Base-by-base conservation (phyloP, 2,329 filamentous ascomycete species). In the Aspergillus sojae region DNA sequence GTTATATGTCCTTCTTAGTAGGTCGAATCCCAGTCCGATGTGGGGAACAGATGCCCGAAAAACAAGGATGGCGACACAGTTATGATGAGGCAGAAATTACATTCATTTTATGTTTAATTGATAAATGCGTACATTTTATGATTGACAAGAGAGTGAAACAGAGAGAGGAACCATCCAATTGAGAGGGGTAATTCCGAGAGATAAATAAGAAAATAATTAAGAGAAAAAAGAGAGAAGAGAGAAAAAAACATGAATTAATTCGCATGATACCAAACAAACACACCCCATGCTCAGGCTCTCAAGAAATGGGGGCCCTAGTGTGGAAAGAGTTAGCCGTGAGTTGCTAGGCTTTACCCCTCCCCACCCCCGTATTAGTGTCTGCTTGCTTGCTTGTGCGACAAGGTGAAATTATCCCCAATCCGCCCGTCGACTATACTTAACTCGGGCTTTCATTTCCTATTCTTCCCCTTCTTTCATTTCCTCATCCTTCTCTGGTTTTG, bases 331-430 rank as follows among this genome's bases (percentile, higher is more conserved):
- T 60, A 28, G 30, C 30, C 57, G 34, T 59, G 57, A 26, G 45
- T 28, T 34, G 53, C 57, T 50, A 46, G 21, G 26, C 30, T 55
- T 66, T 68, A 69, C 67, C 67, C 67, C 67, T 69, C 67, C 66
- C 67, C 67, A 69, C 67, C 66, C 66, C 64, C 67, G 61, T 66
- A 65, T 60, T 59, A 28, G 46, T 32, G 23, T 30, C 39, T 21
- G 19, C n/a, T 52, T 54, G 36, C 34, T 59, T 23, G n/a, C 36
- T 58, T 58, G 62, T 64, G 46, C 58, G 23, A 64, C 54, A 32
- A 36, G n/a, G 26, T 26, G 23, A 50, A 52, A 52, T 12, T 11
- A 52, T 34, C 28, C 43, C 34, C 50, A 57, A 28, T 23, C 32
- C 39, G 58, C 62, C 54, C 60, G 61, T 60, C 34, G 62, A 34